Conservation (phyloP, 805 yeast species). For the Yarrowia sp. region DNA sequence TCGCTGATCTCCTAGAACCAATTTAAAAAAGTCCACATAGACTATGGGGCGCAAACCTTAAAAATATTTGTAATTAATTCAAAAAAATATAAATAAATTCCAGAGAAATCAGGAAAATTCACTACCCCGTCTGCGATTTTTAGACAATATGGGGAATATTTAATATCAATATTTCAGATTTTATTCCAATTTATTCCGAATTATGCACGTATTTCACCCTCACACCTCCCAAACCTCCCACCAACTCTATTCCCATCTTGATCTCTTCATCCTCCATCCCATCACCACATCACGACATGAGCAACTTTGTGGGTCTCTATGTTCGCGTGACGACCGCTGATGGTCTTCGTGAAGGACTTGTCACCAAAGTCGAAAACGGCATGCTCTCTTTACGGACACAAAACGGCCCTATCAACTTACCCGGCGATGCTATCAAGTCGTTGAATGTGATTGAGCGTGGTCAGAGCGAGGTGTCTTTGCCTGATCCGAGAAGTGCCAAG, state of each 20-base stretch:
- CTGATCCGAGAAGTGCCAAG: slow-evolving; percentile 3
- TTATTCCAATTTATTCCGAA: background rate
- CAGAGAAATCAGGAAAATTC: no score
- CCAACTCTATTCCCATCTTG: background rate
- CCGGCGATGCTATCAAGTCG: slow-evolving; percentile 16
- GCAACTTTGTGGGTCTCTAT: slow-evolving; percentile 26
- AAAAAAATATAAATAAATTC: no score
- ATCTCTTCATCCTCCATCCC: background rate
- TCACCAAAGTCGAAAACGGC: slow-evolving; percentile 25
- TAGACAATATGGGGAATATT: no score
- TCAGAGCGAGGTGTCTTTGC: background rate
- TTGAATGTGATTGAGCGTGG: slow-evolving; percentile 13
- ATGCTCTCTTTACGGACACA: slow-evolving; percentile 7
- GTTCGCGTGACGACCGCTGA: slow-evolving; percentile 26
- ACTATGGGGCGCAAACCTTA: no score
- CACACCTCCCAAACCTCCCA: background rate
- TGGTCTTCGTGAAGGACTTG: slow-evolving; percentile 18
- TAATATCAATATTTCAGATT: no score
- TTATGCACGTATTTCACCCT: background rate
- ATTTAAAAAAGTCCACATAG: no score
- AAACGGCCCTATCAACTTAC: slow-evolving; percentile 9
- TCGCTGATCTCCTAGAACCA: no score
- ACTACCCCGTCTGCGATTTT: no score
- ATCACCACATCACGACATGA: background rate
- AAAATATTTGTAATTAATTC: no score